A percentile compares a stretch with the other conserved stretches of the same genome.
These are phyloP conservation scores for Phytophthora tubulina DNA, from an alignment of 352 stramenopile genomes.

Conservation along the genomic window DNA sequence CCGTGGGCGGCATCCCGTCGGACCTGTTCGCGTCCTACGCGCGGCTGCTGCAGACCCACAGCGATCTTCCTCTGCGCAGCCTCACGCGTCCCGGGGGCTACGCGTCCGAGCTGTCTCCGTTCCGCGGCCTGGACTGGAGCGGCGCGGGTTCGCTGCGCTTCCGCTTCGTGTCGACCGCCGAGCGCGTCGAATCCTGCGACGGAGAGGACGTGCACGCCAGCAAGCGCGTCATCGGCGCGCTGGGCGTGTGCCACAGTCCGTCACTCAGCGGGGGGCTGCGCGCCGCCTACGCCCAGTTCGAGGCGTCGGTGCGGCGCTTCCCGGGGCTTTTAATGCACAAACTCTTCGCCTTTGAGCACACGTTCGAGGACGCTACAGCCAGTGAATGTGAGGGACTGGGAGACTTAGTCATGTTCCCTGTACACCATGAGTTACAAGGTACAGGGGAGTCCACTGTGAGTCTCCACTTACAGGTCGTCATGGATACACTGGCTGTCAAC, in stretches of 20 bases:
- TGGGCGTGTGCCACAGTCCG: slow-evolving; percentile 86
- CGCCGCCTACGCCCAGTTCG: slow-evolving; percentile 74
- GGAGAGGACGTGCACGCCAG: slow-evolving; percentile 83
- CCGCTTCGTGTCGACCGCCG: slow-evolving; percentile 73
- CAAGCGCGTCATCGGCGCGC: slow-evolving; percentile 72
- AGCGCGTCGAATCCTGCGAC: slow-evolving; percentile 64
- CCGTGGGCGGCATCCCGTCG: slow-evolving; percentile 69
- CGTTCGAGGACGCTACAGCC: slow-evolving; percentile 68
- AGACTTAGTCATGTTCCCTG: slow-evolving; percentile 87
- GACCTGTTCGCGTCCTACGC: slow-evolving; percentile 72
- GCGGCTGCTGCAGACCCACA: slow-evolving; percentile 64
- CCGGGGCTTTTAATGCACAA: slow-evolving; percentile 79
- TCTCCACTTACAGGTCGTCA: slow-evolving; percentile 82
- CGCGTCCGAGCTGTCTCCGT: slow-evolving; percentile 82
- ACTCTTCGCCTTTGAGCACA: slow-evolving; percentile 87
- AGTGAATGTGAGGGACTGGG: slow-evolving; percentile 64
- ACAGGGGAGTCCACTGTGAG: slow-evolving; percentile 79
- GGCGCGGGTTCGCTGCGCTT: slow-evolving; percentile 66
- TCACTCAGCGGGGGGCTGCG: slow-evolving; percentile 51
- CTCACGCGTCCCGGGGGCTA: slow-evolving; percentile 84
- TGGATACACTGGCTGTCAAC: slow-evolving; percentile 85
- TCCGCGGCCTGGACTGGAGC: slow-evolving; percentile 78
- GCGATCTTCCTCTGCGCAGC: slow-evolving; percentile 66
- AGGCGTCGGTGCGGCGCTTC: slow-evolving; percentile 71
- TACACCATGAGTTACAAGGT: slow-evolving; percentile 69